A percentile compares a stretch with the other conserved stretches of the same genome.
Evolutionary conservation across 495 filamentous ascomycete genomes (phyloP).

Genomic region (Hyaloscypha variabilis): DNA sequence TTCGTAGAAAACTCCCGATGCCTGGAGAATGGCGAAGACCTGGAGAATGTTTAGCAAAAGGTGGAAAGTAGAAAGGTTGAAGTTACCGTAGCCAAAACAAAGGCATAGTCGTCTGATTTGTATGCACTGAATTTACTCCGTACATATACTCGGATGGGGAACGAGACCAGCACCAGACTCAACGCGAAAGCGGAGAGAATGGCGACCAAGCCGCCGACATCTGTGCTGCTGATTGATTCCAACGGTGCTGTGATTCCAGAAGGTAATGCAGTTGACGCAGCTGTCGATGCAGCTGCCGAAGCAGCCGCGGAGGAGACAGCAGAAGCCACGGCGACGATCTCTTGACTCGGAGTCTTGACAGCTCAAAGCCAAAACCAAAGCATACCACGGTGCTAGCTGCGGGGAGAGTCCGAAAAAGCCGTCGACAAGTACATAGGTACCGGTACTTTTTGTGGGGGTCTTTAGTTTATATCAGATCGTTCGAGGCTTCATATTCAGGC

Average conservation of each 20-base stretch:
- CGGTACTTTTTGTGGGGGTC: too few relatives aligned
- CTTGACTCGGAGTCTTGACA: not conserved
- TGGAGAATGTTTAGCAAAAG: not conserved
- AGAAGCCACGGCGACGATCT: not conserved
- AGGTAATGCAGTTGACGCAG: conserved; percentile 3
- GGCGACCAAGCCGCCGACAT: conserved; percentile 18
- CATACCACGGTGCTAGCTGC: not conserved
- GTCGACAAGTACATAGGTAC: not conserved
- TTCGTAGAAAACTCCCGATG: conserved; percentile 8
- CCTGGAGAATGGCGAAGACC: conserved; percentile 11
- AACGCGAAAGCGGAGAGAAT: conserved; percentile 17
- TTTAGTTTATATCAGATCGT: too few relatives aligned
- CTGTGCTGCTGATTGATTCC: conserved; percentile 3
- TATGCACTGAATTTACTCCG: conserved; percentile 10
- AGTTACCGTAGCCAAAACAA: conserved; percentile 6
- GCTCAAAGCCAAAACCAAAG: not conserved
- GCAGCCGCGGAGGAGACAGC: not conserved
- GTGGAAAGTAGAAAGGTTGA: not conserved
- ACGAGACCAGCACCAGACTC: conserved; percentile 14
- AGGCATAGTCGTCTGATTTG: conserved; percentile 11
- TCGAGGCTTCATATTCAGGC: not conserved
- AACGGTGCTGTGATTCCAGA: conserved; percentile 11
- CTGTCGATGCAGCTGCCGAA: not conserved
- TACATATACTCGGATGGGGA: conserved; percentile 17
- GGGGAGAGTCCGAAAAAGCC: not conserved